These are phyloP conservation scores for Miscanthus sacchariflorus DNA, from an alignment of 202 grass and related monocot species.

Conservation along the genomic window DNA sequence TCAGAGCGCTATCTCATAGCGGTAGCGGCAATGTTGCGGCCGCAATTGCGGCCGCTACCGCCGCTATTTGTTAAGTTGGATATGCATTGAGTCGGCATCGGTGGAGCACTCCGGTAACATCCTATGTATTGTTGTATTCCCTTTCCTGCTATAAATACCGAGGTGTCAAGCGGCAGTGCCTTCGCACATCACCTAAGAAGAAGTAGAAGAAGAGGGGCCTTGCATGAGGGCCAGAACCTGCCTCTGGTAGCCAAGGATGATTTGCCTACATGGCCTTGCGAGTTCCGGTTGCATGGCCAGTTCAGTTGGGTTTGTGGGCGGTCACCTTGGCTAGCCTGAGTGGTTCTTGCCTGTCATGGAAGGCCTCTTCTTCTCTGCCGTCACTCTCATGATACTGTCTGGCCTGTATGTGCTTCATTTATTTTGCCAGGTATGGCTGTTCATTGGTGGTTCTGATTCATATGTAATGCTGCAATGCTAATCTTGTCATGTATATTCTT, in stretches of 20 bases:
- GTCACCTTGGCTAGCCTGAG: constrained; percentile 94
- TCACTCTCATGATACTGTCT: neutral
- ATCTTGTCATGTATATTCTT: neutral
- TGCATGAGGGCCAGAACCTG: constrained; percentile 67
- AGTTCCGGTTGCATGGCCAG: constrained; percentile 26
- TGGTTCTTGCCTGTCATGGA: constrained; percentile 71
- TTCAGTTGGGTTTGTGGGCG: constrained; percentile 62
- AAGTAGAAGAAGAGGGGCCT: constrained; percentile 67
- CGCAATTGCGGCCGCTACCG: too few relatives aligned
- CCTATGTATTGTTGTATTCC: too few relatives aligned
- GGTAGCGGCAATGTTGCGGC: too few relatives aligned
- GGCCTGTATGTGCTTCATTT: neutral
- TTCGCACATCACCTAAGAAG: neutral
- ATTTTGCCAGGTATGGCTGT: neutral
- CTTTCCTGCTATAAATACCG: too few relatives aligned
- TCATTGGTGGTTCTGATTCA: neutral
- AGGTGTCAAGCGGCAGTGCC: too few relatives aligned
- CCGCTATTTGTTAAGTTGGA: too few relatives aligned
- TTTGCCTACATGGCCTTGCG: constrained; percentile 75
- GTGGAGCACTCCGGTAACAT: too few relatives aligned
- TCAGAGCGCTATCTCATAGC: too few relatives aligned
- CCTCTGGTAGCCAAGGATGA: constrained; percentile 97
- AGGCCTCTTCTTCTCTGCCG: constrained; percentile 63
- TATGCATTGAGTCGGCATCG: too few relatives aligned
- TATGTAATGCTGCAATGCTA: neutral